These are phyloP conservation scores for Trichoderma virens DNA, from an alignment of 495 filamentous ascomycete genomes.

Conservation along the genomic window DNA sequence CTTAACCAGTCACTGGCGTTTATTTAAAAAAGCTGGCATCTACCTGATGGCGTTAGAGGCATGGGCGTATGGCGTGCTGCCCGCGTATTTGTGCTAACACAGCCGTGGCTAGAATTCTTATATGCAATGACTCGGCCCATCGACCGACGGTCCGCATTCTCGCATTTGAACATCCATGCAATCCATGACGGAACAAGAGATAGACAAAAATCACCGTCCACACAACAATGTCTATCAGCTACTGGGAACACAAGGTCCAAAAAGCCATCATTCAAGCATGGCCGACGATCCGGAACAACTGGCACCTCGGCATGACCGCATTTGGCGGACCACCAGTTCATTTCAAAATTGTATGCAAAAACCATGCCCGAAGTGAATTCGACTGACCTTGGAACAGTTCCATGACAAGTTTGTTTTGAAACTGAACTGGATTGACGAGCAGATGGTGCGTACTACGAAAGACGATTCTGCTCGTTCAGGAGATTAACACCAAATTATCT, in stretches of 20 bases:
- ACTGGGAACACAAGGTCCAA: neutral
- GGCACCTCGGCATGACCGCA: slow-evolving; percentile 62
- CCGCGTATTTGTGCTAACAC: neutral
- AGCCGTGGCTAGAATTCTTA: neutral
- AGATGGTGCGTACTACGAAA: slow-evolving; percentile 40
- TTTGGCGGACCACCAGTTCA: slow-evolving; percentile 69
- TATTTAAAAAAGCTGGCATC: too few species aligned
- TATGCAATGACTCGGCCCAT: neutral
- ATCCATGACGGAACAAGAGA: neutral
- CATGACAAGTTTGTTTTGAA: slow-evolving; percentile 60
- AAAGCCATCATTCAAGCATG: neutral
- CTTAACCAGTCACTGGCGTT: too few species aligned
- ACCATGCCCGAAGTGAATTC: neutral
- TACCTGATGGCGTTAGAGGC: neutral
- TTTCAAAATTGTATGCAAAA: slow-evolving; percentile 51
- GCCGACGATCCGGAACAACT: slow-evolving; percentile 22
- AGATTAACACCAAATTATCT: neutral
- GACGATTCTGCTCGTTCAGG: neutral
- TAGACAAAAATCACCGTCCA: neutral
- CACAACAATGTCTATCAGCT: neutral
- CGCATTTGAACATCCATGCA: neutral
- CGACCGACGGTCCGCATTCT: neutral
- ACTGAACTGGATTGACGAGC: slow-evolving; percentile 67
- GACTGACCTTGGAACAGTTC: slow-evolving; percentile 28
- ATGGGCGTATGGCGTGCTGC: neutral